phyloP scores from a whole-genome alignment of 1,284 basidiomycete genomes.

The Hypsizygus ulmarius region DNA sequence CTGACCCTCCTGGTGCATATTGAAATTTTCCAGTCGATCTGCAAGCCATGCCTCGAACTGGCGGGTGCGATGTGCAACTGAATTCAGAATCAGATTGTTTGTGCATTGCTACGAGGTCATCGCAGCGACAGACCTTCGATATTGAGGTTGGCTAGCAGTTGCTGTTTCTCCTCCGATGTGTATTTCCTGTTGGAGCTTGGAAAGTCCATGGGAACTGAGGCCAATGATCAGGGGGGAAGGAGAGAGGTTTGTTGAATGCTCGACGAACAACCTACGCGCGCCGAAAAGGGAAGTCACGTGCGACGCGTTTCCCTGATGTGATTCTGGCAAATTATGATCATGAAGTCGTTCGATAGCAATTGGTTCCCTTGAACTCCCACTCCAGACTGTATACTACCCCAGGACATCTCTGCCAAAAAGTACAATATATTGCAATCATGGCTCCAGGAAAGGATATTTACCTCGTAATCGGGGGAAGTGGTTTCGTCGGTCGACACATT shows the following conservation, averaged over 20 bases:
- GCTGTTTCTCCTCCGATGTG: slow-evolving; percentile 63
- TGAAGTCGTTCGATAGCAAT: slow-evolving; percentile 19
- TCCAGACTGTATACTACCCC: not conserved
- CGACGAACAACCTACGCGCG: slow-evolving; percentile 12
- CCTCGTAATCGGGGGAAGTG: slow-evolving; percentile 88
- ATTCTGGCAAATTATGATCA: slow-evolving; percentile 12
- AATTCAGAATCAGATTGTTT: slow-evolving; percentile 9
- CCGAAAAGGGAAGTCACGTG: slow-evolving; percentile 28
- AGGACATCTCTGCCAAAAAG: not conserved
- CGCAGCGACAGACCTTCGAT: slow-evolving; percentile 58
- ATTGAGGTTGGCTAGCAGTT: slow-evolving; percentile 72
- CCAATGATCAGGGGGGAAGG: not conserved
- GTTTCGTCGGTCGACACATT: slow-evolving; percentile 90
- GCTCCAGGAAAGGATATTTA: slow-evolving; percentile 50
- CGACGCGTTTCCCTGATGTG: slow-evolving; percentile 21
- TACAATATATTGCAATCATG: slow-evolving; percentile 15
- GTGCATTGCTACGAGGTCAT: slow-evolving; percentile 4
- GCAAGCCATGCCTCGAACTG: slow-evolving; percentile 71
- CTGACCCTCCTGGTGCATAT: slow-evolving; percentile 68
- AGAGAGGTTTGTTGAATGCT: slow-evolving; percentile 16
- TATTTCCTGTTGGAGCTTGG: slow-evolving; percentile 34
- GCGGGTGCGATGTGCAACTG: slow-evolving; percentile 67
- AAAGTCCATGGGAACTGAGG: slow-evolving; percentile 28
- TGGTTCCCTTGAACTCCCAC: not conserved
- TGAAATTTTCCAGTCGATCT: slow-evolving; percentile 69